Conservation (phyloP, 2,329 filamentous ascomycete species). For the Dactylellina parvicollis region DNA sequence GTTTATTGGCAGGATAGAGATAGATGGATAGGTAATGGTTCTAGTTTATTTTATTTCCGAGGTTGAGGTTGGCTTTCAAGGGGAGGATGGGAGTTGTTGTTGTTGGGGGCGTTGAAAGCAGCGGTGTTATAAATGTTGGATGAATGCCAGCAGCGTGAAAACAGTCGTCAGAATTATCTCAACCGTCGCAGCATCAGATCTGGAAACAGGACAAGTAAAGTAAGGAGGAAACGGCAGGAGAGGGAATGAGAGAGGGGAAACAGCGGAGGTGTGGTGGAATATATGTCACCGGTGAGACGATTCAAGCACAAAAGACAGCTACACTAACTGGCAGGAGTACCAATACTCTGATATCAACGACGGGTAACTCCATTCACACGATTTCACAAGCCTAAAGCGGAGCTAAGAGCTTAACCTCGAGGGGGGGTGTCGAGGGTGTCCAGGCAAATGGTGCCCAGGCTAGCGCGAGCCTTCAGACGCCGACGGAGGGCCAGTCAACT, state of each 20-base stretch:
- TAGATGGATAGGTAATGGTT: no score
- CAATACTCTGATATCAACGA: neutral
- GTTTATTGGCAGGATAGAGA: neutral
- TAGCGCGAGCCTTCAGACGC: conserved; percentile 2
- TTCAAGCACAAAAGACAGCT: neutral
- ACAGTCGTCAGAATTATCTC: neutral
- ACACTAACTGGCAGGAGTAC: no score
- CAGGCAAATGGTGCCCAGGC: conserved; percentile 10
- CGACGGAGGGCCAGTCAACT: neutral
- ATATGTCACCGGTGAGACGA: conserved; percentile 32
- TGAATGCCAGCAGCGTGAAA: neutral
- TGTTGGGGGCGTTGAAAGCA: neutral
- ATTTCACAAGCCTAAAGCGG: neutral
- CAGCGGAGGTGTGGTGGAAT: conserved; percentile 48
- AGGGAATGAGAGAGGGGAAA: conserved; percentile 3
- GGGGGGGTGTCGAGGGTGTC: conserved; percentile 16
- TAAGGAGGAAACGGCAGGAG: neutral
- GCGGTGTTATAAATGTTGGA: neutral
- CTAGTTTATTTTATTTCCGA: no score
- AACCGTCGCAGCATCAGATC: neutral
- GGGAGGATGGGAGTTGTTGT: no score
- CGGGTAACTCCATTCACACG: neutral
- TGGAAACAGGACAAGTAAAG: neutral
- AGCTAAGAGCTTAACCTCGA: neutral
- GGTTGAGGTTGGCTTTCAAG: no score